These are phyloP conservation scores for Kodamaea arcana DNA, from an alignment of 1,139 yeast genomes.

Conservation along the genomic window DNA sequence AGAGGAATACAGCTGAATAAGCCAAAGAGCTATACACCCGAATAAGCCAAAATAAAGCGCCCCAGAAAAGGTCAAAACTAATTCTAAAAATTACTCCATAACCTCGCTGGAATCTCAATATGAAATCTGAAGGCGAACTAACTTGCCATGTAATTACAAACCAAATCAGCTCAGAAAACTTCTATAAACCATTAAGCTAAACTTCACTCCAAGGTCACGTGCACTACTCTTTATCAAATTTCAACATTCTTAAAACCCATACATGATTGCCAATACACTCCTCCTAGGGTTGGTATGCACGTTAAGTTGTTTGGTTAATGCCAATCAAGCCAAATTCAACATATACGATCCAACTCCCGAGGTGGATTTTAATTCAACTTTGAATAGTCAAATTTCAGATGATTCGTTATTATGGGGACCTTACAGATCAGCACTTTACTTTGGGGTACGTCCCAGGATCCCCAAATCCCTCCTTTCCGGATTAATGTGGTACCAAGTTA, in stretches of 20 bases:
- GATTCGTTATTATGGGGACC: slow-evolving; percentile 77
- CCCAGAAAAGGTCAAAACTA: too few species aligned
- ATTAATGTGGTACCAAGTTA: slow-evolving; percentile 82
- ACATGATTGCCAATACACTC: neutral
- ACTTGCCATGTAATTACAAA: too few species aligned
- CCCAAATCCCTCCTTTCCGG: slow-evolving; percentile 81
- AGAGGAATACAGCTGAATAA: too few species aligned
- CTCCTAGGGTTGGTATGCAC: neutral
- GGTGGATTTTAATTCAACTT: slow-evolving; percentile 11
- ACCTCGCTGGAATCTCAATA: too few species aligned
- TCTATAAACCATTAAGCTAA: too few species aligned
- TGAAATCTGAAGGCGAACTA: too few species aligned
- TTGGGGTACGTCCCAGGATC: slow-evolving; percentile 78
- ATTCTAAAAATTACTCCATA: too few species aligned
- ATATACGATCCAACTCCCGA: slow-evolving; percentile 7
- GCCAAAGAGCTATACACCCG: too few species aligned
- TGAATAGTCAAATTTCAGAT: slow-evolving; percentile 26
- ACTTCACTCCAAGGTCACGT: too few species aligned
- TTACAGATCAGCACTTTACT: slow-evolving; percentile 78
- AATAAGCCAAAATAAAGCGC: too few species aligned
- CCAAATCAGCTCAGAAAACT: too few species aligned
- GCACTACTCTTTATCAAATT: neutral
- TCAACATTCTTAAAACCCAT: neutral
- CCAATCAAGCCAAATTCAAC: slow-evolving; percentile 13
- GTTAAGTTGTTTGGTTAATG: neutral